These are phyloP conservation scores for Colletotrichum higginsianum DNA, from an alignment of 2,329 filamentous ascomycete species.

Conservation along the genomic window DNA sequence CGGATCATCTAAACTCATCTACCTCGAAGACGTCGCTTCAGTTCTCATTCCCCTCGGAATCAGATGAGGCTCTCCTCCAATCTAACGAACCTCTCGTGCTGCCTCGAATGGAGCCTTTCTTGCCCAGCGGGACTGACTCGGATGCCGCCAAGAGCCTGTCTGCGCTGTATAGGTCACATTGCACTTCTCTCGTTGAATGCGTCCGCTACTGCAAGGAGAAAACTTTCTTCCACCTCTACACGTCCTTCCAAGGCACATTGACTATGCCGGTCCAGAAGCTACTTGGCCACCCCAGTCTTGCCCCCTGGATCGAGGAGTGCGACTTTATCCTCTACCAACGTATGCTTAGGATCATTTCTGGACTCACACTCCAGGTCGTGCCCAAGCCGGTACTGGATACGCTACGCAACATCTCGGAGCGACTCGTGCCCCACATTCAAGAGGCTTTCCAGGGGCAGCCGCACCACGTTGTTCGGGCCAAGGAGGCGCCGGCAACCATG, in stretches of 20 bases:
- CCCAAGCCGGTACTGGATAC: conserved; percentile 90
- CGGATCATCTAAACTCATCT: conserved; percentile 72
- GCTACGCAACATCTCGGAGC: conserved; percentile 87
- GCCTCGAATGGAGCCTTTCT: conserved; percentile 87
- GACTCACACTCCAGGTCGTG: conserved; percentile 91
- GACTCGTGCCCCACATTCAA: conserved; percentile 84
- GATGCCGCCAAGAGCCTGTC: conserved; percentile 89
- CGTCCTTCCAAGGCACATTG: conserved; percentile 94
- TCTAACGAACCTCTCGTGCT: conserved; percentile 82
- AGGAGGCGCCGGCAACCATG: conserved; percentile 88
- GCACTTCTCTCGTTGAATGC: conserved; percentile 94
- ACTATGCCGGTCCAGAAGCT: conserved; percentile 97
- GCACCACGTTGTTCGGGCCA: conserved; percentile 86
- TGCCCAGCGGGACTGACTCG: conserved; percentile 85
- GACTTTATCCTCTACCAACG: conserved; percentile 97
- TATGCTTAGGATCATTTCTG: conserved; percentile 92
- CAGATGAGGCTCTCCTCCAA: conserved; percentile 66
- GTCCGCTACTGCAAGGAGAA: conserved; percentile 98
- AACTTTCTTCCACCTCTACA: conserved; percentile 95
- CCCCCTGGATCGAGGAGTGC: conserved; percentile 94
- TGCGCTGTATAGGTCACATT: conserved; percentile 93
- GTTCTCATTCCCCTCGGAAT: conserved; percentile 73
- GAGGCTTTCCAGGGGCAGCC: conserved; percentile 90
- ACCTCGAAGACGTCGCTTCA: conserved; percentile 71
- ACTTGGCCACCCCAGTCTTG: conserved; percentile 84